phyloP scores from a whole-genome alignment of 805 yeast species.

The Metschnikowia proteae region DNA sequence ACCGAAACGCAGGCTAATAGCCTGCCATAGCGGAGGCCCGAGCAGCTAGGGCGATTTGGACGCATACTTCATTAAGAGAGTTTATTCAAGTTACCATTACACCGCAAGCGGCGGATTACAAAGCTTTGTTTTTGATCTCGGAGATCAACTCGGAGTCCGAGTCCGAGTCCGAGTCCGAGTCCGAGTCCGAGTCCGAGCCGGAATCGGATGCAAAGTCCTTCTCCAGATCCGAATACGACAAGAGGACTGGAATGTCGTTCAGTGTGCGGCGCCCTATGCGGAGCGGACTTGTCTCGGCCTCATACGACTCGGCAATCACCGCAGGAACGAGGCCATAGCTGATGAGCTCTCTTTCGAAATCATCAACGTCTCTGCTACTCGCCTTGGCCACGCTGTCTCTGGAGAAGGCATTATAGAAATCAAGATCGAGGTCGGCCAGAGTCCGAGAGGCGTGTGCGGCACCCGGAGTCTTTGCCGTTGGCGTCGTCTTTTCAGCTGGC shows the following conservation, averaged over 20 bases:
- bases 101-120: background rate
- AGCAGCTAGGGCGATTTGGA: no score
- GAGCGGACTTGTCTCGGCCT: constrained; percentile 8
- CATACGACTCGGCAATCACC: background rate
- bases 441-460: background rate
- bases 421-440: background rate
- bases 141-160: constrained; percentile 21
- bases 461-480: no score
- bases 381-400: constrained; percentile 1
- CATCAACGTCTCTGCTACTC: background rate
- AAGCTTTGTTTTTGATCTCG: constrained; percentile 3
- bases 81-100: no score
- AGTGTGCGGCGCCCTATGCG: constrained; percentile 3
- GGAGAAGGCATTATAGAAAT: constrained; percentile 1
- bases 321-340: constrained; percentile 9
- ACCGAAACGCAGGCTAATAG: constrained; percentile 28
- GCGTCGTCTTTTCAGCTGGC: no score
- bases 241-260: constrained; percentile 3
- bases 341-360: constrained; percentile 12
- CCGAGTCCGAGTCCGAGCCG: constrained; percentile 4
- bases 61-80: no score
- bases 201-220: background rate
- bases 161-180: constrained; percentile 16
- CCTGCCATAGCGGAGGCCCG: no score
- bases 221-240: constrained; percentile 5